phyloP scores from a whole-genome alignment of 768 basidiomycete species.

The Psilocybe sp. region DNA sequence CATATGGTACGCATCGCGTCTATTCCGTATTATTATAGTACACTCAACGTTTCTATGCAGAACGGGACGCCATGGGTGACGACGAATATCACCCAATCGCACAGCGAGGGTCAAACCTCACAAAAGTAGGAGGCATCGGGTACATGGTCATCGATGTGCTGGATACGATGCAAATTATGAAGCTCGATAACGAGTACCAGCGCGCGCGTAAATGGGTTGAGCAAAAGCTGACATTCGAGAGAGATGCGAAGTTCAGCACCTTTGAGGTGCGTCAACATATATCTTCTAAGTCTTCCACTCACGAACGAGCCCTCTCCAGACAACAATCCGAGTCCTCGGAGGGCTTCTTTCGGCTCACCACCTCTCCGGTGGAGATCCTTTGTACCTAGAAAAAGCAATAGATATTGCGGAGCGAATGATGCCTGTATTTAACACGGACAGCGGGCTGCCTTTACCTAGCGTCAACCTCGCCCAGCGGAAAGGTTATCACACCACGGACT shows the following conservation, averaged over 20 bases:
- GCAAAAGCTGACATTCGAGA: slow-evolving; percentile 67
- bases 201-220: slow-evolving; percentile 79
- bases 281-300: background rate
- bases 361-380: slow-evolving; percentile 60
- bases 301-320: slow-evolving; percentile 40
- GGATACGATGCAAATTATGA: slow-evolving; percentile 87
- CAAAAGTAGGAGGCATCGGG: slow-evolving; percentile 76
- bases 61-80: slow-evolving; percentile 85
- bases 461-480: slow-evolving; percentile 66
- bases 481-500: slow-evolving; percentile 61
- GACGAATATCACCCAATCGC: slow-evolving; percentile 92
- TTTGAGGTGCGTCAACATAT: slow-evolving; percentile 68
- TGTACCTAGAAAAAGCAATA: slow-evolving; percentile 73
- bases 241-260: slow-evolving; percentile 77
- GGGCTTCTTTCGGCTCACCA: slow-evolving; percentile 87
- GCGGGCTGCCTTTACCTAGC: slow-evolving; percentile 77
- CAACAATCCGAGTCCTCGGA: slow-evolving; percentile 89
- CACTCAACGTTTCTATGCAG: slow-evolving; percentile 33
- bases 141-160: slow-evolving; percentile 88
- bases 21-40: background rate
- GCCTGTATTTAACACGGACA: slow-evolving; percentile 76
- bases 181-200: slow-evolving; percentile 71
- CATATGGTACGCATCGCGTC: slow-evolving; percentile 57
- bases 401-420: slow-evolving; percentile 88
- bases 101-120: slow-evolving; percentile 73